Percentiles rank a stretch among this genome's conserved stretches.
phyloP scores from a whole-genome alignment of 2,329 filamentous ascomycete genomes.

The Cladosporium cucumerinum region DNA sequence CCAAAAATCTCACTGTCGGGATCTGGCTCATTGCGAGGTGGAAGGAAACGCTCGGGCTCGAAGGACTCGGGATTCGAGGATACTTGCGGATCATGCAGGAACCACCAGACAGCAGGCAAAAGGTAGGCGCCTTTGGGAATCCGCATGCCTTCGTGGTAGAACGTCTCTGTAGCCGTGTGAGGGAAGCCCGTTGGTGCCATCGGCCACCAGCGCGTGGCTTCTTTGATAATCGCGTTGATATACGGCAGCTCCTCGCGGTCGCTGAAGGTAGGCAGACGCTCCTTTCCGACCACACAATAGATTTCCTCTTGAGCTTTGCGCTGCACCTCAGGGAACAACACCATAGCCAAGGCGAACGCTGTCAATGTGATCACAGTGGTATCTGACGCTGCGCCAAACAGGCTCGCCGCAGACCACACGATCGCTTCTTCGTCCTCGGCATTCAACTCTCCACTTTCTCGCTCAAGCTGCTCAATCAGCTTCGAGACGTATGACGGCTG shows the following conservation, averaged over 20 bases:
- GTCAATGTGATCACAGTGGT: conserved; percentile 34
- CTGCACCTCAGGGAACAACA: conserved; percentile 50
- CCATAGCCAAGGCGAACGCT: conserved; percentile 26
- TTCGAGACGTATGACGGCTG: conserved; percentile 16
- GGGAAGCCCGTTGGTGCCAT: conserved; percentile 23
- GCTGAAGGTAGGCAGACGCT: conserved; percentile 19
- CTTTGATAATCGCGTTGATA: conserved; percentile 22
- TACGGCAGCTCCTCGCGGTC: conserved; percentile 23
- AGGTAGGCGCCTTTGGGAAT: conserved; percentile 33
- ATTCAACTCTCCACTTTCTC: neutral
- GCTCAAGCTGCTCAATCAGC: neutral
- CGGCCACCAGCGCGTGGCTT: conserved; percentile 32
- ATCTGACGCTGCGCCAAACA: conserved; percentile 29
- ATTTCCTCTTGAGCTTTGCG: conserved; percentile 51
- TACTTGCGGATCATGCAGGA: conserved; percentile 37
- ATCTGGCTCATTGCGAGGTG: conserved; percentile 30
- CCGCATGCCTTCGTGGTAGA: conserved; percentile 25
- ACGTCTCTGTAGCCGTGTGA: conserved; percentile 19
- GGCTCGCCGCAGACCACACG: neutral
- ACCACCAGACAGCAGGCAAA: conserved; percentile 34
- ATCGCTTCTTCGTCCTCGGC: neutral
- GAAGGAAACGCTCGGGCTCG: conserved; percentile 39
- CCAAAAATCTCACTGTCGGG: conserved; percentile 55
- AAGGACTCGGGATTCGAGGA: conserved; percentile 30
- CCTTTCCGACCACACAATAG: conserved; percentile 19